A percentile compares a stretch with the other conserved stretches of the same genome.
Evolutionary conservation across 495 filamentous ascomycete genomes (phyloP).

Genomic region (Aspergillus heteromorphus): DNA sequence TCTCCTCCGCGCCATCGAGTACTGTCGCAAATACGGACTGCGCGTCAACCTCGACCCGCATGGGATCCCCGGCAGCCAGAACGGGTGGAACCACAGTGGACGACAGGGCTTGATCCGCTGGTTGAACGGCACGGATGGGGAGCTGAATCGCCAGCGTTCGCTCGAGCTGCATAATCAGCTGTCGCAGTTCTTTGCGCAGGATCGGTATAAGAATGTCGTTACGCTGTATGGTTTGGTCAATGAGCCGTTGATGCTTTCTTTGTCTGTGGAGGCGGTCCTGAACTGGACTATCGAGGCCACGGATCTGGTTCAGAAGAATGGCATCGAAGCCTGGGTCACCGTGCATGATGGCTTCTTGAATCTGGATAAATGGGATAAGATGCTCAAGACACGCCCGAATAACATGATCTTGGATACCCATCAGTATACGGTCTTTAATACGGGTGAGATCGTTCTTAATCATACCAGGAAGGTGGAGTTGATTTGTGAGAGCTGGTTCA

Average conservation of each 20-base stretch:
- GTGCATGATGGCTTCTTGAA: constrained; percentile 86
- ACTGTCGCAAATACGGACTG: constrained; percentile 85
- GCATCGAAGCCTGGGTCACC: constrained; percentile 58
- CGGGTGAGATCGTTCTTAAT: constrained; percentile 62
- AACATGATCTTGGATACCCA: constrained; percentile 81
- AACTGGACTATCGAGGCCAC: constrained; percentile 65
- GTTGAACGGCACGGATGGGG: constrained; percentile 67
- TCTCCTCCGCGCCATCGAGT: constrained; percentile 88
- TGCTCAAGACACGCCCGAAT: constrained; percentile 47
- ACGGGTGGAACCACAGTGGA: constrained; percentile 88
- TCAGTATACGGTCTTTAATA: constrained; percentile 89
- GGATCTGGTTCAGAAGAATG: constrained; percentile 62
- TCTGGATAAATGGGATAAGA: constrained; percentile 70
- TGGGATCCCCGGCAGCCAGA: constrained; percentile 76
- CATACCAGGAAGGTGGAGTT: constrained; percentile 74
- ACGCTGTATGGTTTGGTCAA: constrained; percentile 83
- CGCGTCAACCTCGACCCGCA: constrained; percentile 94
- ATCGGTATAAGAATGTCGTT: constrained; percentile 77
- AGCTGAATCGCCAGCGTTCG: constrained; percentile 62
- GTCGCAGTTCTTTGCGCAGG: constrained; percentile 78
- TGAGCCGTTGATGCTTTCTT: constrained; percentile 71
- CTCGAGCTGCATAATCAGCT: constrained; percentile 79
- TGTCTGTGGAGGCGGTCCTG: constrained; percentile 54
- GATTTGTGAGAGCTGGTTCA: constrained; percentile 79
- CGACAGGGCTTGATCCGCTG: constrained; percentile 66